A percentile compares a stretch with the other conserved stretches of the same genome.
phyloP scores from a whole-genome alignment of 2,329 filamentous ascomycete species.

The Teratosphaeria gauchensis region DNA sequence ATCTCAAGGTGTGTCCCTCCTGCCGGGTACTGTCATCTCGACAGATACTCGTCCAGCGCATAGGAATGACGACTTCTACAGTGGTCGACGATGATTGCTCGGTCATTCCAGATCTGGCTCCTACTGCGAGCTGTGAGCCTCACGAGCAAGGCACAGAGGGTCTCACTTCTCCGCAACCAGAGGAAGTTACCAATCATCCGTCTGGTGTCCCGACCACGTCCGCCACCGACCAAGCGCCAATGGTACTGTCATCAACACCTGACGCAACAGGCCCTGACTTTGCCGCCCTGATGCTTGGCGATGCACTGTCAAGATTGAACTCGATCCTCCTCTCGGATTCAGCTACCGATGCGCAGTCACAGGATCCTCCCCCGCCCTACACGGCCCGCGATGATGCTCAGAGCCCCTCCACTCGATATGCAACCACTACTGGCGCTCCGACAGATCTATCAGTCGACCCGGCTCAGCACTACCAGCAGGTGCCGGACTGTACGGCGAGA shows the following conservation, averaged over 20 bases:
- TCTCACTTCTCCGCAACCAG: not conserved
- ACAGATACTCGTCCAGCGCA: not conserved
- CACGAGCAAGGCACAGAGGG: not conserved
- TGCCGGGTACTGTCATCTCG: not conserved
- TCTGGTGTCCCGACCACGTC: too few relatives aligned
- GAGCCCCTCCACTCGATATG: not conserved
- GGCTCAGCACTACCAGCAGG: not conserved
- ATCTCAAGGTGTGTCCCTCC: not conserved
- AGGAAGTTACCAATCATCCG: too few relatives aligned
- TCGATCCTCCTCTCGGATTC: not conserved
- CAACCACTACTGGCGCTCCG: not conserved
- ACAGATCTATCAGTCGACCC: not conserved
- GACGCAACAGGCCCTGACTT: too few relatives aligned
- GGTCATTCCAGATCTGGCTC: not conserved
- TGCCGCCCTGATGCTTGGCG: not conserved
- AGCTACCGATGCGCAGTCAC: not conserved
- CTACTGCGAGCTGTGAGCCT: not conserved
- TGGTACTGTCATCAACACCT: too few relatives aligned
- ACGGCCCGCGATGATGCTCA: not conserved
- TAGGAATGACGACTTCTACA: not conserved
- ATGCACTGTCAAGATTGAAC: not conserved
- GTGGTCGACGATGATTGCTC: not conserved
- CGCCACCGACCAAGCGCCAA: too few relatives aligned
- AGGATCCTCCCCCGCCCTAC: not conserved
- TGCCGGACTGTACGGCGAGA: not conserved